A percentile compares a stretch with the other conserved stretches of the same genome.
These are phyloP conservation scores for Amanita rubescens DNA, from an alignment of 768 basidiomycete species.

Conservation along the genomic window DNA sequence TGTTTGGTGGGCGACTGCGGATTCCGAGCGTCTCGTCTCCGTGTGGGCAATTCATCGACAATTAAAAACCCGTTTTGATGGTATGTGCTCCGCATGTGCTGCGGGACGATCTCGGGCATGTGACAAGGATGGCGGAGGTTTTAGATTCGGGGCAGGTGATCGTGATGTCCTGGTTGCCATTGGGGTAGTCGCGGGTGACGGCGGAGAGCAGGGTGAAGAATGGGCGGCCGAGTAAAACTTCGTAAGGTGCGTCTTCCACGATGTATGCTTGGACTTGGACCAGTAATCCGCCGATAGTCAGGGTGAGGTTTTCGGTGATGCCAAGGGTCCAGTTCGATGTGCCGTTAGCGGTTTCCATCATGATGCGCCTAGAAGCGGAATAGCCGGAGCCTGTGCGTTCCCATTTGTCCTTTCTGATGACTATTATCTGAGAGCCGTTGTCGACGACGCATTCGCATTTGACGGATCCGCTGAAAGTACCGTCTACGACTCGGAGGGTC, in stretches of 20 bases:
- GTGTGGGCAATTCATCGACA: background rate
- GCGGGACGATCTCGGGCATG: too few species aligned
- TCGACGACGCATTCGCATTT: background rate
- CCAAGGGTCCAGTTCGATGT: background rate
- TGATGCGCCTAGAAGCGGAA: background rate
- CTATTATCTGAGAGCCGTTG: background rate
- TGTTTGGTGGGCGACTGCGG: too few species aligned
- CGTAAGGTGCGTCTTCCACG: conserved; percentile 14
- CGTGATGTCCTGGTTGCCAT: background rate
- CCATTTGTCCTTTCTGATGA: background rate
- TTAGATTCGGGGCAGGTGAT: background rate
- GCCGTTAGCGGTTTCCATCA: background rate
- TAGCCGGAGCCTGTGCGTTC: background rate
- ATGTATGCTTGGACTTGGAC: conserved; percentile 18
- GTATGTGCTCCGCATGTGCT: too few species aligned
- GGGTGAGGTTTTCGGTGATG: too few species aligned
- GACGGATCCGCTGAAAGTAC: too few species aligned
- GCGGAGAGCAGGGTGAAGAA: too few species aligned
- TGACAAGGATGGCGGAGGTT: background rate
- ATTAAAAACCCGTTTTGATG: background rate
- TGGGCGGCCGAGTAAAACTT: conserved; percentile 16
- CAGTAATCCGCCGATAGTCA: background rate
- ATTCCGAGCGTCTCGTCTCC: background rate
- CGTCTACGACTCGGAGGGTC: background rate
- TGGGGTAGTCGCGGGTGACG: background rate